These are phyloP conservation scores for Rauvolfia tetraphylla DNA, from an alignment of 257 asterid genomes.

Conservation along the genomic window DNA sequence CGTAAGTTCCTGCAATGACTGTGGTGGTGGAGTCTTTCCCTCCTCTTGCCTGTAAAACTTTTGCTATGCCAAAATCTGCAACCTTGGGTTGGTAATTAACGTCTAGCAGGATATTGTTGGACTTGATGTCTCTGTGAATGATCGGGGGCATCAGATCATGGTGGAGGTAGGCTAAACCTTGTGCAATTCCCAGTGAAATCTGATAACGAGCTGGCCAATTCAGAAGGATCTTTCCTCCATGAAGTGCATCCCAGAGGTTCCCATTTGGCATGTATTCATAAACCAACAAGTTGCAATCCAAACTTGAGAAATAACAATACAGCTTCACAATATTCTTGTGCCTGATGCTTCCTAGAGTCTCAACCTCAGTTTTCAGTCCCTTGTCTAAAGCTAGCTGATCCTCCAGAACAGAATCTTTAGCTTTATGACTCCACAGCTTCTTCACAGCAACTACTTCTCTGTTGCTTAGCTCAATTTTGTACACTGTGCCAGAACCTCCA, in stretches of 20 bases:
- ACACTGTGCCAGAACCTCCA: conserved; percentile 93
- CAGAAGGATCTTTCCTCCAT: conserved; percentile 43
- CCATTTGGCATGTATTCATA: conserved; percentile 92
- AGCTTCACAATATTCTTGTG: conserved; percentile 94
- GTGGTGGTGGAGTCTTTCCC: conserved; percentile 68
- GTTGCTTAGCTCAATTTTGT: conserved; percentile 59
- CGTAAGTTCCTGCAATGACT: conserved; percentile 82
- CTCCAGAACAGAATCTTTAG: conserved; percentile 37
- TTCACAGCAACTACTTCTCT: conserved; percentile 79
- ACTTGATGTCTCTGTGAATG: conserved; percentile 82
- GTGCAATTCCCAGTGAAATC: conserved; percentile 80
- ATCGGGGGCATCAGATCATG: conserved; percentile 76
- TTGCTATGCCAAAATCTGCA: conserved; percentile 93
- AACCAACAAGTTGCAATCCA: conserved; percentile 65
- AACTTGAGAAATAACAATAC: conserved; percentile 66
- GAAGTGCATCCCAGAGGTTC: conserved; percentile 83
- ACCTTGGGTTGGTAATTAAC: conserved; percentile 71
- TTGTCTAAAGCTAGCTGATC: conserved; percentile 47
- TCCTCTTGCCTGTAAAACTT: conserved; percentile 72
- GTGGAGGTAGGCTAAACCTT: conserved; percentile 86
- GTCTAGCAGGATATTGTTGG: conserved; percentile 78
- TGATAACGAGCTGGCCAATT: conserved; percentile 85
- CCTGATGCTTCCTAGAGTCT: conserved; percentile 83
- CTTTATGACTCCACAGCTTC: conserved; percentile 72
- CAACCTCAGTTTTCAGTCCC: conserved; percentile 80